Evolutionary conservation across 2,329 filamentous ascomycete species (phyloP).

Genomic region (Penicillium sp.): DNA sequence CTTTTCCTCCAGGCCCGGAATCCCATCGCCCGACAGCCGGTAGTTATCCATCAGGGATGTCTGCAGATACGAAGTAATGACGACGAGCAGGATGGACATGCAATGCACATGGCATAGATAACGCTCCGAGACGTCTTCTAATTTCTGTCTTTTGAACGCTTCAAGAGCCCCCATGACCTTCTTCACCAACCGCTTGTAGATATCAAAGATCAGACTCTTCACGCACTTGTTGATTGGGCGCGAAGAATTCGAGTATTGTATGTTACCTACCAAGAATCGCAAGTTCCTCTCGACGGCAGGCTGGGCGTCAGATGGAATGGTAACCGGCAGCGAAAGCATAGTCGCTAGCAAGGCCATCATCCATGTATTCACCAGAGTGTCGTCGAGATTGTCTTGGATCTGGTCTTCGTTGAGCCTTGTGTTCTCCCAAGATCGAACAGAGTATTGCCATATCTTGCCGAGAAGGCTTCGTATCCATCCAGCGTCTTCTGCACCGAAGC

Average conservation of each 20-base stretch:
- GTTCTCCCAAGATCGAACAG: not conserved
- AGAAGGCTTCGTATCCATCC: conserved; percentile 2
- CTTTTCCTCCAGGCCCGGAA: not conserved
- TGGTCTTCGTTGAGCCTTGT: not conserved
- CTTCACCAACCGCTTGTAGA: not conserved
- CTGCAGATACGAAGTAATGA: conserved; percentile 9
- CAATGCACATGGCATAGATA: conserved; percentile 9
- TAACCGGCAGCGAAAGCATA: conserved; percentile 8
- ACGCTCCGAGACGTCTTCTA: not conserved
- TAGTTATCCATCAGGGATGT: conserved; percentile 12
- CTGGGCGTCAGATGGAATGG: not conserved
- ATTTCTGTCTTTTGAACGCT: not conserved
- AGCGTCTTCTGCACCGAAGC: not conserved
- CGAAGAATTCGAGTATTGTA: not conserved
- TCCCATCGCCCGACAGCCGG: not conserved
- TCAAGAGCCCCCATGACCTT: conserved; percentile 6
- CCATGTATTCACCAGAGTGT: conserved; percentile 9
- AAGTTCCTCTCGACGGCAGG: not conserved
- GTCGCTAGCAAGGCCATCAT: conserved; percentile 7
- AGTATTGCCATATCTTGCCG: not conserved
- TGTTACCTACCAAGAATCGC: not conserved
- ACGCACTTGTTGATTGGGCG: conserved; percentile 12
- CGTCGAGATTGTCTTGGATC: not conserved
- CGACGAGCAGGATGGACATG: conserved; percentile 9
- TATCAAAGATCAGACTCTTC: conserved; percentile 9